Evolutionary conservation across 495 filamentous ascomycete species (phyloP).

Genomic region (Lindgomyces ingoldianus): DNA sequence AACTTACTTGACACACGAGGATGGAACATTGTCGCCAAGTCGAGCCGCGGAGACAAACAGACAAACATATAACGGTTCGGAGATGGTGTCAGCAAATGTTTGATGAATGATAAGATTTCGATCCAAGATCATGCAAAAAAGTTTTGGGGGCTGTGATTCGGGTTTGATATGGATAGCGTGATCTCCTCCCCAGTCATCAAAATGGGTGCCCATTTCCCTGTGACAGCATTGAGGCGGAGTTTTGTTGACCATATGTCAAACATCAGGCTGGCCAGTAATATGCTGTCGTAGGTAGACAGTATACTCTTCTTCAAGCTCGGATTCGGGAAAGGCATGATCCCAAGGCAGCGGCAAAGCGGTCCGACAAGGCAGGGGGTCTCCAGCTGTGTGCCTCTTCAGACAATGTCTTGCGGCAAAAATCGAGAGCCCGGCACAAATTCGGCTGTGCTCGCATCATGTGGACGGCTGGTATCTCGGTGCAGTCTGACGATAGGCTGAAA

Average conservation of each 20-base stretch:
- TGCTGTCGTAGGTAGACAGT: not conserved
- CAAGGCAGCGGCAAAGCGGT: constrained; percentile 26
- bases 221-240: constrained; percentile 12
- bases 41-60: not conserved
- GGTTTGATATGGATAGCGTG: not conserved
- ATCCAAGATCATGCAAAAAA: not conserved
- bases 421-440: not conserved
- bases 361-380: not conserved
- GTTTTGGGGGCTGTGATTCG: not conserved
- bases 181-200: constrained; percentile 13
- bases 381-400: constrained; percentile 3
- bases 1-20: not conserved
- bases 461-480: not conserved
- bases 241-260: not conserved
- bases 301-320: not conserved
- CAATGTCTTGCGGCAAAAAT: not conserved
- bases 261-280: constrained; percentile 10
- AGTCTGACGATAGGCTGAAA: not conserved
- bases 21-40: not conserved
- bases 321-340: constrained; percentile 17
- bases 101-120: not conserved
- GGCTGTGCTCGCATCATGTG: constrained; percentile 14
- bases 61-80: not conserved
- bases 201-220: constrained; percentile 3
- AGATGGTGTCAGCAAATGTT: not conserved